Percentiles rank a stretch among this genome's conserved stretches.
These are phyloP conservation scores for Kwoniella shandongensis DNA, from an alignment of 768 basidiomycete species.

Conservation along the genomic window DNA sequence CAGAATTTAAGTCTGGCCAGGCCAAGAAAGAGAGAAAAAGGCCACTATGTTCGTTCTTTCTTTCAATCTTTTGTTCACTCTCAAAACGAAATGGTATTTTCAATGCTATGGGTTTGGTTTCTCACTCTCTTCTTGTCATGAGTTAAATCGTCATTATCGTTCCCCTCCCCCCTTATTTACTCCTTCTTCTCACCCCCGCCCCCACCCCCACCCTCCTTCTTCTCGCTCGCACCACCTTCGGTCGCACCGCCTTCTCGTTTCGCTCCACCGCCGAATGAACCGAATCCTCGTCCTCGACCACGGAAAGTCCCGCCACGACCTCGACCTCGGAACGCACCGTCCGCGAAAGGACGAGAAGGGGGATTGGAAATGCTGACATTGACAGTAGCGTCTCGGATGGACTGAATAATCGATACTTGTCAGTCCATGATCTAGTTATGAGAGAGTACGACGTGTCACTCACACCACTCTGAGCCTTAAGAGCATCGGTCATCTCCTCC, in stretches of 20 bases:
- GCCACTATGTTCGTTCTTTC: too few species aligned
- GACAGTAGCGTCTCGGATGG: constrained; percentile 40
- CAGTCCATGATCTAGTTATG: background rate
- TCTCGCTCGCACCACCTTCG: constrained; percentile 1
- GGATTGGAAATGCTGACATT: constrained; percentile 46
- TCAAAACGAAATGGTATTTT: too few species aligned
- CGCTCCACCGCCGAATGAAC: constrained; percentile 10
- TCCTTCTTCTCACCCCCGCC: constrained; percentile 3
- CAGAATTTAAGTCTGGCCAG: too few species aligned
- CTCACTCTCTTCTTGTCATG: background rate
- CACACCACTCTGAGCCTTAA: constrained; percentile 74
- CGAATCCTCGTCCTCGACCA: constrained; percentile 26
- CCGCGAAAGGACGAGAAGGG: constrained; percentile 20
- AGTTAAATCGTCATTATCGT: background rate
- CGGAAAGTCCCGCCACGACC: constrained; percentile 22
- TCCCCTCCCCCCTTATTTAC: background rate
- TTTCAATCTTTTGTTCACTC: too few species aligned
- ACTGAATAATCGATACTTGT: constrained; percentile 21
- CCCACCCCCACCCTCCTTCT: background rate
- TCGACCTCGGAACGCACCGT: constrained; percentile 22
- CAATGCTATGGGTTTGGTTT: constrained; percentile 7
- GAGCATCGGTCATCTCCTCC: constrained; percentile 74
- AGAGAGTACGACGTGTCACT: constrained; percentile 22
- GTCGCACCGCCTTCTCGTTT: background rate
- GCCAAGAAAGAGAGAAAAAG: too few species aligned